A percentile compares a stretch with the other conserved stretches of the same genome.
These are phyloP conservation scores for Stentor coeruleus DNA, from an alignment of 73 alveolate genomes.

Conservation along the genomic window DNA sequence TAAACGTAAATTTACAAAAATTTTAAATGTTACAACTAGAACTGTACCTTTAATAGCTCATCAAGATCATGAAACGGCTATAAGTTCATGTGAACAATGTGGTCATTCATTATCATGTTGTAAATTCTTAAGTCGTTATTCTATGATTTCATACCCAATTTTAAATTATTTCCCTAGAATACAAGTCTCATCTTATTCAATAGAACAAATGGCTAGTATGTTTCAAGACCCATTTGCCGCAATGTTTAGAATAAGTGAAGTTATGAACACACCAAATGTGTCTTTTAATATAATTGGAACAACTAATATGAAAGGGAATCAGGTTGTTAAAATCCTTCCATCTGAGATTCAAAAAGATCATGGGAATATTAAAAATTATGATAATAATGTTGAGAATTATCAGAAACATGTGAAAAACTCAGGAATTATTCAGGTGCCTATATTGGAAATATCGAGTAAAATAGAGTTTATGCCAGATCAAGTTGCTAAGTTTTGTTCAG, in stretches of 20 bases:
- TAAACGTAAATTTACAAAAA: not conserved
- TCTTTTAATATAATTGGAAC: not conserved
- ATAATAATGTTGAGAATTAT: not conserved
- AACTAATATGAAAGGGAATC: not conserved
- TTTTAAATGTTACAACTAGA: not conserved
- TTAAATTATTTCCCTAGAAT: not conserved
- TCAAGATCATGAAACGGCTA: not conserved
- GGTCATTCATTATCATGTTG: not conserved
- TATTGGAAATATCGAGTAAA: constrained; percentile 1
- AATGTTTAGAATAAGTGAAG: not conserved
- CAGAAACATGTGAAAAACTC: not conserved
- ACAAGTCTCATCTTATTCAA: not conserved
- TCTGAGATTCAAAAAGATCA: not conserved
- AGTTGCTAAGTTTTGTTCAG: not conserved
- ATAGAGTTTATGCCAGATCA: not conserved
- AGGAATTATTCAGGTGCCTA: not conserved
- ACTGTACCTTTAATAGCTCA: not conserved
- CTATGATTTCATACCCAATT: not conserved
- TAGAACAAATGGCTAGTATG: not conserved
- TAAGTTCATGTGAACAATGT: not conserved
- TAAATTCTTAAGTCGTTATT: not conserved
- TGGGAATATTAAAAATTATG: not conserved
- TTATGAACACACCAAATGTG: not conserved
- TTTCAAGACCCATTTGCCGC: constrained; percentile 6
- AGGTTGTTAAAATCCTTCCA: not conserved